A percentile compares a stretch with the other conserved stretches of the same genome.
phyloP scores from a whole-genome alignment of 2,329 filamentous ascomycete genomes.

The Lasiodiplodia gonubiensis region DNA sequence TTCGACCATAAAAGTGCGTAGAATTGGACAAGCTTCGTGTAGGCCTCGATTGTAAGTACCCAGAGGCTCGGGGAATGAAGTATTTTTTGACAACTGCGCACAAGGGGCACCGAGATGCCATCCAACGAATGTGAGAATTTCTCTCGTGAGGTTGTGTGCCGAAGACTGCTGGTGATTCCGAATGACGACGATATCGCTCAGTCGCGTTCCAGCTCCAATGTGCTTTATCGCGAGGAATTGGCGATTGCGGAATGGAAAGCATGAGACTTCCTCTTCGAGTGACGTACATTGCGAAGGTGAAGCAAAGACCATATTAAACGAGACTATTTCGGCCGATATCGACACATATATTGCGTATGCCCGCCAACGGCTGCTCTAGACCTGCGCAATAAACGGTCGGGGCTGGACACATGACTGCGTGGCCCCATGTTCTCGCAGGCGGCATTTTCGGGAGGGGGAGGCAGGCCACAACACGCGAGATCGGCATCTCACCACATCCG shows the following conservation, averaged over 20 bases:
- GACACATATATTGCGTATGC: conserved; percentile 3
- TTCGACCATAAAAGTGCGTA: background rate
- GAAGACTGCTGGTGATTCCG: background rate
- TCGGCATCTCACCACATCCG: conserved; percentile 15
- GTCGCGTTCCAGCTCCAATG: background rate
- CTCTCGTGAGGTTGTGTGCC: background rate
- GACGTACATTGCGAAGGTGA: background rate
- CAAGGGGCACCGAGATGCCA: background rate
- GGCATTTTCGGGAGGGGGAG: conserved; percentile 14
- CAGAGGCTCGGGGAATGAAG: background rate
- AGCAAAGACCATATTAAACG: conserved; percentile 17
- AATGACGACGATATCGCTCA: background rate
- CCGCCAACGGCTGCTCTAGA: conserved; percentile 6
- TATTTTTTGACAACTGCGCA: background rate
- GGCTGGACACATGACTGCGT: conserved; percentile 18
- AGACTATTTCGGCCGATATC: conserved; percentile 16
- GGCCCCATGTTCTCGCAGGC: conserved; percentile 9
- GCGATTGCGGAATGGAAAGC: background rate
- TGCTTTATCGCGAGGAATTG: background rate
- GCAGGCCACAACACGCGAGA: conserved; percentile 24
- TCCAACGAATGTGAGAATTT: too few relatives aligned
- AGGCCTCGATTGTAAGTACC: background rate
- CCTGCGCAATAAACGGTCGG: background rate
- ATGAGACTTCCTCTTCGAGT: background rate
- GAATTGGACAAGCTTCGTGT: background rate